phyloP scores from a whole-genome alignment of 73 alveolate genomes.

The Paramecium octaurelia region DNA sequence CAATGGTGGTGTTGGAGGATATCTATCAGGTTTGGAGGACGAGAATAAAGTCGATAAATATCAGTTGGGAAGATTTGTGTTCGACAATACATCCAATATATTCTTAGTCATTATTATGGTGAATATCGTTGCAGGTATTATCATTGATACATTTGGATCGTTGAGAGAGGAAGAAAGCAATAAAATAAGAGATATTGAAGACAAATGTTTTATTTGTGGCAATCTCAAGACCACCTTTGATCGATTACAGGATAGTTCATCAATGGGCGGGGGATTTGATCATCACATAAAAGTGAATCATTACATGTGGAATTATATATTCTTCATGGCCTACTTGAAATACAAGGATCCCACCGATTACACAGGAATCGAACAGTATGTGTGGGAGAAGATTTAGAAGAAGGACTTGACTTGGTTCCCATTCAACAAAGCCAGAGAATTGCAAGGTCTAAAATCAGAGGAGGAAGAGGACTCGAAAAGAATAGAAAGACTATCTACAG shows the following conservation, averaged over 20 bases:
- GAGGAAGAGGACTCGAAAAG: conserved; percentile 52
- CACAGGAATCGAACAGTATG: conserved; percentile 66
- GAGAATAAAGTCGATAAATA: neutral
- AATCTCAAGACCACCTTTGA: conserved; percentile 63
- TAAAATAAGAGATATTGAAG: conserved; percentile 64
- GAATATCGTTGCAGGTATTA: conserved; percentile 80
- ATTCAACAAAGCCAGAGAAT: conserved; percentile 60
- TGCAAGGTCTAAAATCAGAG: conserved; percentile 24
- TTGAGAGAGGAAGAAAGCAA: conserved; percentile 70
- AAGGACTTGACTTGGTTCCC: conserved; percentile 63
- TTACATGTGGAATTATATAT: conserved; percentile 80
- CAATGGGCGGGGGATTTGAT: conserved; percentile 61
- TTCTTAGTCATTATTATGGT: conserved; percentile 67
- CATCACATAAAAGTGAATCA: conserved; percentile 72
- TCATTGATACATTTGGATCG: conserved; percentile 78
- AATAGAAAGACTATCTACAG: neutral
- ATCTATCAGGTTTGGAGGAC: conserved; percentile 7
- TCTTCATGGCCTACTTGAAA: conserved; percentile 72
- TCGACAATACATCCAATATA: conserved; percentile 69
- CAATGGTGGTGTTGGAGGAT: conserved; percentile 64
- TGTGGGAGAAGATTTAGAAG: conserved; percentile 4
- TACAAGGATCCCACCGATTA: conserved; percentile 65
- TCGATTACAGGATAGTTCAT: conserved; percentile 15
- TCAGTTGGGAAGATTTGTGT: conserved; percentile 65
- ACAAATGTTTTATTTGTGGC: conserved; percentile 79